Evolutionary conservation across 495 filamentous ascomycete species (phyloP).

Genomic region (Geopyxis carbonaria): DNA sequence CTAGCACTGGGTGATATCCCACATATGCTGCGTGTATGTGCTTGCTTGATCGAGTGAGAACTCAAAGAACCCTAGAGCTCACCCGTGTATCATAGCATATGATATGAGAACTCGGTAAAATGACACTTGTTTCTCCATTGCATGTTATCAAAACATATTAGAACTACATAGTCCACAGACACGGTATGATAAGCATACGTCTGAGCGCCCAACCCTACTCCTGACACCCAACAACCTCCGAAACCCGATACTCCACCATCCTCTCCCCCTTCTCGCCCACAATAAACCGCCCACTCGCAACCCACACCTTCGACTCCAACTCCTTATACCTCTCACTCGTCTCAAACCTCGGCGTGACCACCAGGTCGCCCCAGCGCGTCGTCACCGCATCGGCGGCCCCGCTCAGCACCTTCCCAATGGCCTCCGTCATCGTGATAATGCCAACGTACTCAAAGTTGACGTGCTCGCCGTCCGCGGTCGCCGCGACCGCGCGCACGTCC

Average conservation of each 20-base stretch:
- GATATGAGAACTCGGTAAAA: too few relatives aligned
- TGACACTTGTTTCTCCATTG: too few relatives aligned
- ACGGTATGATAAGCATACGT: too few relatives aligned
- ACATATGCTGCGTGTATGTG: too few relatives aligned
- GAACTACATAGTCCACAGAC: too few relatives aligned
- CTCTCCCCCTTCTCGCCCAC: background rate
- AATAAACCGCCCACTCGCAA: conserved; percentile 1
- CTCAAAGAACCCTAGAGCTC: too few relatives aligned
- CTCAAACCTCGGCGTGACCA: background rate
- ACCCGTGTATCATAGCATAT: too few relatives aligned
- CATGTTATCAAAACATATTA: too few relatives aligned
- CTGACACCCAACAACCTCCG: conserved; percentile 5
- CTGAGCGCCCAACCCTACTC: too few relatives aligned
- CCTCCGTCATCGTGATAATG: conserved; percentile 1
- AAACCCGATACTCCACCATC: conserved; percentile 3
- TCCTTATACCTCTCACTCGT: conserved; percentile 2
- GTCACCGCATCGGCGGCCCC: conserved; percentile 6
- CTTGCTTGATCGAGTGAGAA: too few relatives aligned
- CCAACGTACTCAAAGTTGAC: conserved; percentile 1
- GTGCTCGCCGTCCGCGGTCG: background rate
- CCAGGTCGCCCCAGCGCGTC: background rate
- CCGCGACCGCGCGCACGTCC: conserved; percentile 2
- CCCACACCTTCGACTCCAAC: conserved; percentile 2
- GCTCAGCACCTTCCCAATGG: background rate
- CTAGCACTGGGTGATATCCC: too few relatives aligned